Percentiles rank a stretch among this genome's conserved stretches.
Conservation (phyloP, 2,329 filamentous ascomycete genomes). For the Paracorniculantispora psalliotae region DNA sequence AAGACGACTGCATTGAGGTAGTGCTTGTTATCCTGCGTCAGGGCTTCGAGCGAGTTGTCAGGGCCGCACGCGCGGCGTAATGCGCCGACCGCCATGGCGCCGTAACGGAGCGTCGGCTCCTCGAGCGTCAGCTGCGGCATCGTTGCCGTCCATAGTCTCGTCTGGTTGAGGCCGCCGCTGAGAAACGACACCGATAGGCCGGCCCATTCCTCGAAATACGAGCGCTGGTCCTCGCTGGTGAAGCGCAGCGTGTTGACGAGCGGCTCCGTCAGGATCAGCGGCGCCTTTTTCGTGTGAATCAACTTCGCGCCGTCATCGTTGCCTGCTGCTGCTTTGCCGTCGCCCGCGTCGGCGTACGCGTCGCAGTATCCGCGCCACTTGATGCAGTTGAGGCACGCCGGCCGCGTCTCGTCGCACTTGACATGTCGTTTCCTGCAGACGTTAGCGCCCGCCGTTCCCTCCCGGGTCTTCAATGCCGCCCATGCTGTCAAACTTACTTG, state of each 20-base stretch:
- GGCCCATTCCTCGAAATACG: conserved; percentile 36
- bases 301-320: conserved; percentile 26
- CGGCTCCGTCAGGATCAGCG: conserved; percentile 29
- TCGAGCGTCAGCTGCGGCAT: conserved; percentile 36
- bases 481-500: conserved; percentile 20
- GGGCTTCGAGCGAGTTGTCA: conserved; percentile 18
- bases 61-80: conserved; percentile 30
- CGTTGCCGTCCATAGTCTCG: conserved; percentile 34
- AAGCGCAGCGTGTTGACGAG: conserved; percentile 31
- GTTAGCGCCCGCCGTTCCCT: no score
- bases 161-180: conserved; percentile 29
- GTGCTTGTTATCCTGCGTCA: conserved; percentile 29
- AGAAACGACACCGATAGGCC: conserved; percentile 31
- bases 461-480: no score
- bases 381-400: conserved; percentile 36
- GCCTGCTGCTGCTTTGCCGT: conserved; percentile 13
- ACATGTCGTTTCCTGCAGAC: conserved; percentile 34
- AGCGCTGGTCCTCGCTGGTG: conserved; percentile 27
- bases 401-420: conserved; percentile 39
- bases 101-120: conserved; percentile 33
- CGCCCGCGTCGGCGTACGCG: conserved; percentile 25
- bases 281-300: conserved; percentile 27
- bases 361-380: conserved; percentile 38
- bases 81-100: conserved; percentile 37
- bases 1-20: conserved; percentile 36